These are phyloP conservation scores for Ploettnerulaceae sp. DNA, from an alignment of 2,329 filamentous ascomycete species.

Conservation along the genomic window DNA sequence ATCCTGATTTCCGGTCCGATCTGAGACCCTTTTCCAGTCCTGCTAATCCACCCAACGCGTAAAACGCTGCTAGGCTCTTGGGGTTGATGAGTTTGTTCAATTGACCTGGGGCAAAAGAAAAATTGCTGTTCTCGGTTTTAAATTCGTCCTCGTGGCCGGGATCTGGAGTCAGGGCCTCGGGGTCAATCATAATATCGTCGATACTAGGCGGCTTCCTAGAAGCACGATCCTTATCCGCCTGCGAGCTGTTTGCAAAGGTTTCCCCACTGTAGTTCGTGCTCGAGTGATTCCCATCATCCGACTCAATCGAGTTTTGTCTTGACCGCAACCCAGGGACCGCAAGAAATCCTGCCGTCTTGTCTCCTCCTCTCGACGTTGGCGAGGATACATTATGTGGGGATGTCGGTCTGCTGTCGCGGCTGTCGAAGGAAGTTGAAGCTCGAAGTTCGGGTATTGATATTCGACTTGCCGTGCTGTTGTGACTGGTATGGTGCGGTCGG, in stretches of 20 bases:
- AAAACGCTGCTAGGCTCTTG: conserved; percentile 70
- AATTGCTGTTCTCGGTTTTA: conserved; percentile 60
- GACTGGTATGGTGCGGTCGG: conserved; percentile 23
- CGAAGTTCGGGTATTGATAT: conserved; percentile 43
- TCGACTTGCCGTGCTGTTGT: conserved; percentile 28
- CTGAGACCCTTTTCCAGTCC: conserved; percentile 71
- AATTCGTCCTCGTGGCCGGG: conserved; percentile 69
- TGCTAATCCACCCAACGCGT: conserved; percentile 66
- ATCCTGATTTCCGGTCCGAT: conserved; percentile 58
- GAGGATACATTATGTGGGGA: conserved; percentile 66
- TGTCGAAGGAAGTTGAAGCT: conserved; percentile 53
- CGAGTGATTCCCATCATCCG: conserved; percentile 50
- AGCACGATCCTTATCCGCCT: conserved; percentile 38
- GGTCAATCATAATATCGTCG: conserved; percentile 50
- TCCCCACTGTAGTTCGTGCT: conserved; percentile 37
- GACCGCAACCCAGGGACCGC: conserved; percentile 59
- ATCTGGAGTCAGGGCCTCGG: conserved; percentile 47
- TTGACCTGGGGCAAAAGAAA: conserved; percentile 69
- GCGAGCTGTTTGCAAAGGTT: conserved; percentile 41
- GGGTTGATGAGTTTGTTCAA: conserved; percentile 74
- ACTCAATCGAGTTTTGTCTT: conserved; percentile 60
- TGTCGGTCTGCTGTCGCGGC: conserved; percentile 55
- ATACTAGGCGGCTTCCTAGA: conserved; percentile 36
- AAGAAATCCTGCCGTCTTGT: conserved; percentile 49
- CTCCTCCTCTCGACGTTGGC: conserved; percentile 48